phyloP scores from a whole-genome alignment of 176 grass and related monocot genomes.

The Luzula sylvatica region DNA sequence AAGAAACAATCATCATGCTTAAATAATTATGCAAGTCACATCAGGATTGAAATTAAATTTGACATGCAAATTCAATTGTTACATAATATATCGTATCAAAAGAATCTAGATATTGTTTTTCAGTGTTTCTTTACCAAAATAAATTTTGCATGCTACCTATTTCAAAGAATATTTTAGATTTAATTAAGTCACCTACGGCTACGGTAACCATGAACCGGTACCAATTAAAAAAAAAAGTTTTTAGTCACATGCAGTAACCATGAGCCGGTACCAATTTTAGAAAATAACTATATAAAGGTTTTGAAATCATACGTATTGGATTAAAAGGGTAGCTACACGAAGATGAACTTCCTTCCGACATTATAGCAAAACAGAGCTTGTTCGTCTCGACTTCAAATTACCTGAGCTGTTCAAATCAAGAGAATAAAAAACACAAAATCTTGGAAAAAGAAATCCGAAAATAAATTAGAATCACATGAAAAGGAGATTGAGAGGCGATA shows the following conservation, averaged over 20 bases:
- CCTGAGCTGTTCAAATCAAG: too few relatives aligned
- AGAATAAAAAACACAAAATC: too few relatives aligned
- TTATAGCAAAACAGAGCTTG: slow-evolving; percentile 11
- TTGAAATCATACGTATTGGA: slow-evolving; percentile 29
- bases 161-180: too few relatives aligned
- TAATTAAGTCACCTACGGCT: too few relatives aligned
- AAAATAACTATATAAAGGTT: neutral
- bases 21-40: neutral
- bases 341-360: slow-evolving; percentile 11
- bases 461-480: too few relatives aligned
- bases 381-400: too few relatives aligned
- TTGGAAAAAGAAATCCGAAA: too few relatives aligned
- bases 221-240: neutral
- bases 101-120: neutral
- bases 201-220: neutral
- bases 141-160: too few relatives aligned
- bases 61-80: neutral
- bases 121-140: neutral
- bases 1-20: neutral
- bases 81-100: neutral
- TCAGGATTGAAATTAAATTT: neutral
- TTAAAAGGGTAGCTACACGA: slow-evolving; percentile 20
- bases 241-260: too few relatives aligned
- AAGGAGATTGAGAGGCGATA: too few relatives aligned
- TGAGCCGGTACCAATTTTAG: neutral